Conservation (phyloP, 345 rosid species). For the Microcos paniculata region DNA sequence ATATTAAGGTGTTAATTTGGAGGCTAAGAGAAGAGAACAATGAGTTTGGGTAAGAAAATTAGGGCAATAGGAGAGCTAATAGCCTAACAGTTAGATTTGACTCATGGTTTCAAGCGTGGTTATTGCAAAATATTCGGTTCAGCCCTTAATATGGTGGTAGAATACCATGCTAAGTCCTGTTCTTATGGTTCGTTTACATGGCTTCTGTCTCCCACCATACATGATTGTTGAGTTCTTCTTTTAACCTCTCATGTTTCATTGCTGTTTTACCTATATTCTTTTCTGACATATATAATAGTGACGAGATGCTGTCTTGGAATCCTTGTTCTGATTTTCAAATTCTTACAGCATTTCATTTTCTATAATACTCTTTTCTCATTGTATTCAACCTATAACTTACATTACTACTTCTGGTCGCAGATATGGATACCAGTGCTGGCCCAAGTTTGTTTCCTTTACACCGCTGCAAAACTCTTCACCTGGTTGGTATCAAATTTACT, state of each 20-base stretch:
- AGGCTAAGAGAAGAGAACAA: neutral
- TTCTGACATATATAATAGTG: neutral
- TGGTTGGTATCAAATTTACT: constrained; percentile 60
- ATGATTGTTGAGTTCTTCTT: constrained; percentile 1
- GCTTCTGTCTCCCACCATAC: neutral
- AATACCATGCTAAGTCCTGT: neutral
- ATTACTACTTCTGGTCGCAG: constrained; percentile 42
- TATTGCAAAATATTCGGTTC: neutral
- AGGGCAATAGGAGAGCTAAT: no score
- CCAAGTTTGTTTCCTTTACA: constrained; percentile 82
- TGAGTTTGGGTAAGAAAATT: neutral
- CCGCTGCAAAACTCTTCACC: constrained; percentile 90
- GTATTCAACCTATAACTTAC: neutral
- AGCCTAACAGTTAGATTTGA: no score
- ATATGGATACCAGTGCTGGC: constrained; percentile 66
- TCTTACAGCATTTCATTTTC: neutral
- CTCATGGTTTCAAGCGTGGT: neutral
- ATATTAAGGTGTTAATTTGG: neutral
- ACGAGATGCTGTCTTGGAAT: neutral
- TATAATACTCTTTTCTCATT: neutral
- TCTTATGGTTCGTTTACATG: neutral
- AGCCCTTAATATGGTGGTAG: neutral
- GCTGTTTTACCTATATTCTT: neutral
- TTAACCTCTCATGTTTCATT: neutral
- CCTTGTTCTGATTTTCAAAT: constrained; percentile 6